Percentiles rank a stretch among this genome's conserved stretches.
Conservation (phyloP, 73 alveolate species). For the Tetrahymena thermophila region DNA sequence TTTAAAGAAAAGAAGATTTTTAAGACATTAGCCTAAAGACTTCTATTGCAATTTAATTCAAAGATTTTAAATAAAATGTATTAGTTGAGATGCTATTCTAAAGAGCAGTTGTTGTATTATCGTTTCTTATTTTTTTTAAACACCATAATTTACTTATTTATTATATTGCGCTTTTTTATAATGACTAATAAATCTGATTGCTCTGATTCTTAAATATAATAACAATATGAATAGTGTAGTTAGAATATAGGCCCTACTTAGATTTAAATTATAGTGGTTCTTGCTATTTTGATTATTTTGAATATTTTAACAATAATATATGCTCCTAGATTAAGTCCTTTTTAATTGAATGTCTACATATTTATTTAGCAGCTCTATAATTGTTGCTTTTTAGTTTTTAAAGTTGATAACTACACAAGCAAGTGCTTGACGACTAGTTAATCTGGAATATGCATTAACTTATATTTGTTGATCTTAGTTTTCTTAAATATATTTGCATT, state of each 20-base stretch:
- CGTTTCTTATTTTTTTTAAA: not conserved
- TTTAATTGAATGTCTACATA: not conserved
- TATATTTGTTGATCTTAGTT: not conserved
- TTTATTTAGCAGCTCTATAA: not conserved
- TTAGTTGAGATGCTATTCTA: not conserved
- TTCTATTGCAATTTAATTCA: not conserved
- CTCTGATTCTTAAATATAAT: not conserved
- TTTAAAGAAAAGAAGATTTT: not conserved
- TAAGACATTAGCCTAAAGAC: not conserved
- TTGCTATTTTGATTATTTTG: not conserved
- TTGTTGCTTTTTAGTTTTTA: not conserved
- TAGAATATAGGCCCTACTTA: not conserved
- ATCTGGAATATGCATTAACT: not conserved
- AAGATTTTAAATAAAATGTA: not conserved
- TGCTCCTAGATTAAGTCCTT: not conserved
- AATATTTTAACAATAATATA: not conserved
- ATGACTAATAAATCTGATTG: not conserved
- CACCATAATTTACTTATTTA: not conserved
- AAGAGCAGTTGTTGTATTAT: not conserved
- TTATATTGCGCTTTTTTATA: not conserved
- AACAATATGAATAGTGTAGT: not conserved
- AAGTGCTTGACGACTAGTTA: not conserved
- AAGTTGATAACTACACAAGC: not conserved
- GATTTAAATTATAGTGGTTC: not conserved
- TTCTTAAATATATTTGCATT: not conserved